phyloP scores from a whole-genome alignment of 139 green algal species.

The Chlorella ohadii region DNA sequence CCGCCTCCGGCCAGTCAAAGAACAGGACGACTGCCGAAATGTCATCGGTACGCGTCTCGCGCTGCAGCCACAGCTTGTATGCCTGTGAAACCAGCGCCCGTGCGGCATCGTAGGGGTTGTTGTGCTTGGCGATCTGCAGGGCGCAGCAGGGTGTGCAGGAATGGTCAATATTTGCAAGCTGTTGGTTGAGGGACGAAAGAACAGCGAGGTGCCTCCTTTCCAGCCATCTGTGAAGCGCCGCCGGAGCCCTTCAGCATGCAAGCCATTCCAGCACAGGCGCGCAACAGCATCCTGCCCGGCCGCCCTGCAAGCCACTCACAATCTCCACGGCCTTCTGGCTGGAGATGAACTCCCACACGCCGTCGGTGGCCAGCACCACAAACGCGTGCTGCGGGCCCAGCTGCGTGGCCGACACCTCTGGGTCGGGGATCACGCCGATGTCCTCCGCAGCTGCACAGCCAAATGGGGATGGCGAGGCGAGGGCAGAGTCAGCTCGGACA shows the following conservation, averaged over 20 bases:
- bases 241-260: no score
- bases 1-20: slow-evolving; percentile 44
- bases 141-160: no score
- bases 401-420: slow-evolving; percentile 79
- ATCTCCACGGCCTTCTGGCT: slow-evolving; percentile 91
- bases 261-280: not conserved
- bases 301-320: slow-evolving; percentile 51
- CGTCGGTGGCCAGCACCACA: slow-evolving; percentile 92
- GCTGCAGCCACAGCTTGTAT: slow-evolving; percentile 90
- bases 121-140: slow-evolving; percentile 3
- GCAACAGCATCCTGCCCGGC: not conserved
- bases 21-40: slow-evolving; percentile 91
- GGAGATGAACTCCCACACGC: slow-evolving; percentile 96
- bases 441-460: slow-evolving; percentile 77
- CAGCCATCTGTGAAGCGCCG: no score
- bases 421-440: slow-evolving; percentile 91
- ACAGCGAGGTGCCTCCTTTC: no score
- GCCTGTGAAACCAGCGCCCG: slow-evolving; percentile 43
- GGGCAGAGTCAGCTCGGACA: not conserved
- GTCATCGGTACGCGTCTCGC: slow-evolving; percentile 95
- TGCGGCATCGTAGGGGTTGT: slow-evolving; percentile 27
- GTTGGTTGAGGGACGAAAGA: no score
- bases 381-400: slow-evolving; percentile 74
- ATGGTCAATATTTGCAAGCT: no score
- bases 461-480: no score